phyloP scores from a whole-genome alignment of 345 rosid genomes.

The Xanthoceras sorbifolium region DNA sequence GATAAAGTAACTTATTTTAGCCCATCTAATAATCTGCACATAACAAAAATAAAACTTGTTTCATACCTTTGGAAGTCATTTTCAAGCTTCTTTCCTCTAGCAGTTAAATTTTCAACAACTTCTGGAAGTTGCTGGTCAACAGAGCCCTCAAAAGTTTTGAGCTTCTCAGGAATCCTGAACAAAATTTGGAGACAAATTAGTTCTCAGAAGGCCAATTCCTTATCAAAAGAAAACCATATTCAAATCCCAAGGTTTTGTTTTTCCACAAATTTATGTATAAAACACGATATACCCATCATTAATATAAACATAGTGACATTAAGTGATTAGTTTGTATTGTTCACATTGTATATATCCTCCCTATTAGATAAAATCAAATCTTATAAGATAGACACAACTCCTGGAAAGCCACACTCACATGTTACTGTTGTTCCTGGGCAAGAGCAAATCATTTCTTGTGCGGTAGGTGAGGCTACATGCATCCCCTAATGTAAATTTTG shows the following conservation, averaged over 20 bases:
- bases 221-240: neutral
- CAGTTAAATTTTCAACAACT: constrained; percentile 46
- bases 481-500: constrained; percentile 60
- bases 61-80: constrained; percentile 55
- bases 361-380: neutral
- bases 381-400: neutral
- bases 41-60: constrained; percentile 3
- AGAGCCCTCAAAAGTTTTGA: constrained; percentile 23
- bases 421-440: constrained; percentile 23
- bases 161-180: constrained; percentile 44
- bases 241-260: neutral
- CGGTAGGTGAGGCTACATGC: constrained; percentile 43
- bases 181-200: constrained; percentile 9
- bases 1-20: neutral
- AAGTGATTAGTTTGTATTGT: neutral
- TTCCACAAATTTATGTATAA: neutral
- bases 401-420: constrained; percentile 37
- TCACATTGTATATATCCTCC: neutral
- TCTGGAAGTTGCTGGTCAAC: constrained; percentile 26
- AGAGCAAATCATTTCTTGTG: constrained; percentile 22
- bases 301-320: neutral
- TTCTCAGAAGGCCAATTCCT: neutral
- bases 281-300: neutral
- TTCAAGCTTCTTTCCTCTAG: constrained; percentile 54
- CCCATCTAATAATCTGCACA: neutral